Percentiles rank a stretch among this genome's conserved stretches.
phyloP scores from a whole-genome alignment of 768 basidiomycete genomes.

The Myochromella boudieri region DNA sequence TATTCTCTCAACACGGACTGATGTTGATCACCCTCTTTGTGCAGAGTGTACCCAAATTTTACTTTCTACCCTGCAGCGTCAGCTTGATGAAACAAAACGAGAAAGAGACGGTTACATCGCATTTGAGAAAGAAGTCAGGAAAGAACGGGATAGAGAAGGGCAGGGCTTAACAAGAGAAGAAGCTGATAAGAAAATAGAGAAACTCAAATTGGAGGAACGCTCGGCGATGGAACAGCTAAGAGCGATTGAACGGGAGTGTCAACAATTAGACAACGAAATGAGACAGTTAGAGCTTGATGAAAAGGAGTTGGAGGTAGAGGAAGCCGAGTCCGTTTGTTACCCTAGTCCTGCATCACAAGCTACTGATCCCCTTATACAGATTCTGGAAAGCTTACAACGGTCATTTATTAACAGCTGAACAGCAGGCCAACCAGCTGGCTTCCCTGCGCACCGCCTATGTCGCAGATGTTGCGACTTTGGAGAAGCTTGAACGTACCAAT shows the following conservation, averaged over 20 bases:
- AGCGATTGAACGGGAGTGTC: constrained; percentile 73
- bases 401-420: constrained; percentile 61
- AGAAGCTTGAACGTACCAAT: constrained; percentile 87
- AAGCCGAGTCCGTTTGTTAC: constrained; percentile 64
- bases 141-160: constrained; percentile 73
- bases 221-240: constrained; percentile 73
- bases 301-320: constrained; percentile 75
- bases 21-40: constrained; percentile 92
- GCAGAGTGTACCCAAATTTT: constrained; percentile 90
- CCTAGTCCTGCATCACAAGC: neutral
- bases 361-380: constrained; percentile 35
- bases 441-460: constrained; percentile 78
- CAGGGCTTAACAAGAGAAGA: constrained; percentile 62
- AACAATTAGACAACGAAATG: constrained; percentile 73
- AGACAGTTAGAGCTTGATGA: constrained; percentile 74
- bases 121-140: constrained; percentile 85
- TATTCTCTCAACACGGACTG: constrained; percentile 71
- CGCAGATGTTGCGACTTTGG: constrained; percentile 71
- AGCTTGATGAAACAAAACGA: constrained; percentile 87
- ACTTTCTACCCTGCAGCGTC: constrained; percentile 68
- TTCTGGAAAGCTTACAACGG: constrained; percentile 84
- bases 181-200: constrained; percentile 71
- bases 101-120: constrained; percentile 93
- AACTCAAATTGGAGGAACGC: constrained; percentile 66
- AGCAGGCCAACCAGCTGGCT: constrained; percentile 67